phyloP scores from a whole-genome alignment of 2,329 filamentous ascomycete genomes.

The Apiospora marii region DNA sequence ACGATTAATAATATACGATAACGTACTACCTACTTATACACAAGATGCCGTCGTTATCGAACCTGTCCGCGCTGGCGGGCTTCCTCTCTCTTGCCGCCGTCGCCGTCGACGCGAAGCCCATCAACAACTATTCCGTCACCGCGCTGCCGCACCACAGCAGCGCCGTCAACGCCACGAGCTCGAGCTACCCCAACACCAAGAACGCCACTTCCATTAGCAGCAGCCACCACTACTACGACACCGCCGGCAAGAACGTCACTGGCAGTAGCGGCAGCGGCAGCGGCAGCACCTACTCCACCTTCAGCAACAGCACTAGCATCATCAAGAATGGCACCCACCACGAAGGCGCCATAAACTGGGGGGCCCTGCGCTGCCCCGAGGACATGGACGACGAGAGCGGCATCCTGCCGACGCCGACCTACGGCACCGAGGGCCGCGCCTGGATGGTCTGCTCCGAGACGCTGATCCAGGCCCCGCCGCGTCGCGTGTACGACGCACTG shows the following conservation, averaged over 20 bases:
- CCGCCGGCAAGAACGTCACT: background rate
- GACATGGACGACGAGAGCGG: background rate
- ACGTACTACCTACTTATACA: background rate
- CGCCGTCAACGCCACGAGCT: background rate
- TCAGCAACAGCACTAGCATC: background rate
- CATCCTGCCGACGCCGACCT: conserved; percentile 30
- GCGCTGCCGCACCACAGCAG: background rate
- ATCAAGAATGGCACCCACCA: background rate
- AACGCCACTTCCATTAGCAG: background rate
- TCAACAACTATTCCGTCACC: background rate
- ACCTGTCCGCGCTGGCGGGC: conserved; percentile 1
- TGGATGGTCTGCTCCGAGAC: conserved; percentile 38
- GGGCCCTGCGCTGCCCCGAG: conserved; percentile 21
- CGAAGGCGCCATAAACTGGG: conserved; percentile 22
- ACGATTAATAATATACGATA: too few relatives aligned
- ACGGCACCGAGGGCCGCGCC: conserved; percentile 33
- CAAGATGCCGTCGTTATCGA: conserved; percentile 3
- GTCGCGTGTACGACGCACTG: conserved; percentile 33
- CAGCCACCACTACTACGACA: background rate
- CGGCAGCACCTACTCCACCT: background rate
- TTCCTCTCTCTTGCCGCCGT: conserved; percentile 3
- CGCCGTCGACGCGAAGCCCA: conserved; percentile 4
- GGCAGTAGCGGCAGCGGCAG: background rate
- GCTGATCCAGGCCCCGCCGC: conserved; percentile 32
- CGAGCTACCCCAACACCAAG: background rate